These are phyloP conservation scores for Ogataea allantospora DNA, from an alignment of 805 yeast species.

Conservation along the genomic window DNA sequence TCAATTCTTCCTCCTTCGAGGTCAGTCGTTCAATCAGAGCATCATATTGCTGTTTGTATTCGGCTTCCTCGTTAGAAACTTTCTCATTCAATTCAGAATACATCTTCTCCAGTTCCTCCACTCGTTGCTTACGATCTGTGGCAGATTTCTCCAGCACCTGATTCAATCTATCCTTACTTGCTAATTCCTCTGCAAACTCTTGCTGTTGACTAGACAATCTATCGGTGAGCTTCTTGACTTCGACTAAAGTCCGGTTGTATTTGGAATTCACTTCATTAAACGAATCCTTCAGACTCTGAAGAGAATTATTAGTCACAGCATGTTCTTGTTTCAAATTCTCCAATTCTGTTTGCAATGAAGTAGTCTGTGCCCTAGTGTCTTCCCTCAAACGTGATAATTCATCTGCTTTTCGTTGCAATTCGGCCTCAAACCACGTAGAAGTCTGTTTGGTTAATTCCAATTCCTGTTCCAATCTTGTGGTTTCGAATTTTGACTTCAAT, in stretches of 20 bases:
- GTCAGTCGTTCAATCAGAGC: slow-evolving; percentile 36
- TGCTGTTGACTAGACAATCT: slow-evolving; percentile 43
- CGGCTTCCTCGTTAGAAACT: slow-evolving; percentile 37
- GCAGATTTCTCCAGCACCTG: slow-evolving; percentile 55
- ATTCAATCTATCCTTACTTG: slow-evolving; percentile 58
- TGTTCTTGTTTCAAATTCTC: slow-evolving; percentile 36
- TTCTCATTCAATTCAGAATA: slow-evolving; percentile 41
- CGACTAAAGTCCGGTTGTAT: slow-evolving; percentile 42
- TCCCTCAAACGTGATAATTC: slow-evolving; percentile 30
- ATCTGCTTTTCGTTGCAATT: slow-evolving; percentile 29
- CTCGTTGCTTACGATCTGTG: slow-evolving; percentile 50
- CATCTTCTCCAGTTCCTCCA: slow-evolving; percentile 50
- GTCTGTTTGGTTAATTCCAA: slow-evolving; percentile 32
- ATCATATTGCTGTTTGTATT: slow-evolving; percentile 38
- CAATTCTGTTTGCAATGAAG: slow-evolving; percentile 35
- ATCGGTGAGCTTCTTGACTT: slow-evolving; percentile 48
- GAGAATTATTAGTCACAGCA: slow-evolving; percentile 25
- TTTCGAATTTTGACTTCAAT: slow-evolving; percentile 26
- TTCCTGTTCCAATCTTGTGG: slow-evolving; percentile 31
- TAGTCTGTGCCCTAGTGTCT: slow-evolving; percentile 31
- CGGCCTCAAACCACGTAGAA: slow-evolving; percentile 36
- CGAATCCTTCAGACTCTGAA: slow-evolving; percentile 35
- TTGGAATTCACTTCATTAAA: slow-evolving; percentile 37
- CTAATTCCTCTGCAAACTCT: slow-evolving; percentile 54
- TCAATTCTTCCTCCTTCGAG: slow-evolving; percentile 38